phyloP scores from a whole-genome alignment of 2,329 filamentous ascomycete genomes.

The Colletotrichum destructivum region DNA sequence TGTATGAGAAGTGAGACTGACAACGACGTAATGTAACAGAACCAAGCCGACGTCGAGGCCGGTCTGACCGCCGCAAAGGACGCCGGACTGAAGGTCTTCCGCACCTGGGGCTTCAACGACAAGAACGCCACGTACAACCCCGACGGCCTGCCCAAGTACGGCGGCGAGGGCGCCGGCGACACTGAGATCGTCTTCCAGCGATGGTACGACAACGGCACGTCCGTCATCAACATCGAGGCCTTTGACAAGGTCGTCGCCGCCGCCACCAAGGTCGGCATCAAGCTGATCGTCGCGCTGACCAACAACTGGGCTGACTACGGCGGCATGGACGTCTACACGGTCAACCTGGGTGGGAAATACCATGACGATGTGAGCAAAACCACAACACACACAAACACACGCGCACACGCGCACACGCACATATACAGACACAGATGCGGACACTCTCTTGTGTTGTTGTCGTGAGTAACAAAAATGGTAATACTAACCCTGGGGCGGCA shows the following conservation, averaged over 20 bases:
- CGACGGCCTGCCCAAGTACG: slow-evolving; percentile 66
- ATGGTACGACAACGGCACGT: slow-evolving; percentile 60
- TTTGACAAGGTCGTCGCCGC: slow-evolving; percentile 67
- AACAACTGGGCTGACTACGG: slow-evolving; percentile 71
- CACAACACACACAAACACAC: no score
- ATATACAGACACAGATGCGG: no score
- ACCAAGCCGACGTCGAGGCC: slow-evolving; percentile 62
- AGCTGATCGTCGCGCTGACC: slow-evolving; percentile 65
- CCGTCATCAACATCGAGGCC: slow-evolving; percentile 58
- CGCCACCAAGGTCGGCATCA: slow-evolving; percentile 63
- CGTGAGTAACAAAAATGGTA: neutral
- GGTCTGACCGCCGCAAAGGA: slow-evolving; percentile 62
- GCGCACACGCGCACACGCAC: no score
- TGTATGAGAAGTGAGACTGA: neutral
- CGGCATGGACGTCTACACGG: slow-evolving; percentile 68
- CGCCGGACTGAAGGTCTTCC: slow-evolving; percentile 67
- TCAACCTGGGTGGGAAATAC: slow-evolving; percentile 63
- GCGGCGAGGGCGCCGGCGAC: slow-evolving; percentile 62
- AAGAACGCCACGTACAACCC: slow-evolving; percentile 64
- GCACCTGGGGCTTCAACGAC: slow-evolving; percentile 73
- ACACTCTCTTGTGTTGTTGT: no score
- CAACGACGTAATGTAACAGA: slow-evolving; percentile 48
- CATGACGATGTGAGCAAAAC: slow-evolving; percentile 60
- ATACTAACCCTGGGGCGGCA: slow-evolving; percentile 41
- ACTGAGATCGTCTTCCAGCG: slow-evolving; percentile 63